Evolutionary conservation across 768 basidiomycete genomes (phyloP), one percentile per base, ranked within the genome.

Genomic region (Suillus placidus): DNA sequence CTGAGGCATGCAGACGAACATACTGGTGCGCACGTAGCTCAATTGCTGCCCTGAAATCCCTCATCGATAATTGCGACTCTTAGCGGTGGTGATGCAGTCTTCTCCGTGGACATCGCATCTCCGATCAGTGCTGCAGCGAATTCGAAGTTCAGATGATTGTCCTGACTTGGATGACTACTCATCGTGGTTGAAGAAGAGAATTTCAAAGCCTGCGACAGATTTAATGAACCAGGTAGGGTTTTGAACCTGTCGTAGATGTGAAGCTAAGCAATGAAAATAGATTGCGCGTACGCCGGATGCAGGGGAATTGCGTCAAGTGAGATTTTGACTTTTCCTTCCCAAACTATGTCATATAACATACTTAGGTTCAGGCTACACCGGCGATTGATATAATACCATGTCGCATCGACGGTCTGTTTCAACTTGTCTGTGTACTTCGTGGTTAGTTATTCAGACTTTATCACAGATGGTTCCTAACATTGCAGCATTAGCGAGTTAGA

Each of bases 101-200:
- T 60, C 58, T 18, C 85, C 85, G 3, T 88, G 88, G 84, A 83
- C 86, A 2, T 71, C 75, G 20, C 81, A 76, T 35, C 74, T 91
- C 40, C 73, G 72, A 61, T 72, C 74, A 8, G 76, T 79, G 52
- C 68, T 91, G 67, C 74, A 70, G 63, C 68, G 67, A 4, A 57
- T 85, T 32, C 54, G 73, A 13, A 66, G 64, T 42, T 32, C 38
- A 23, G 56, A 63, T 26, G 70, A 71, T 13, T 51, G 56, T 34
- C 43, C 64, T 9, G 40, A 62, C 40, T 49, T 63, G 35, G 68
- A 67, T 9, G 61, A 67, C 35, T 82, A 82, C 55, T 64, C 64
- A 13, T 42, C 65, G 14, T 37, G 74, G 34, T 73, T 85, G 64
- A 74, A 70, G 67, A 70, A 68, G 34, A 77, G 76, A 65, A 66